phyloP scores from a whole-genome alignment of 208 protist genomes.

The Acanthamoeba royreba region DNA sequence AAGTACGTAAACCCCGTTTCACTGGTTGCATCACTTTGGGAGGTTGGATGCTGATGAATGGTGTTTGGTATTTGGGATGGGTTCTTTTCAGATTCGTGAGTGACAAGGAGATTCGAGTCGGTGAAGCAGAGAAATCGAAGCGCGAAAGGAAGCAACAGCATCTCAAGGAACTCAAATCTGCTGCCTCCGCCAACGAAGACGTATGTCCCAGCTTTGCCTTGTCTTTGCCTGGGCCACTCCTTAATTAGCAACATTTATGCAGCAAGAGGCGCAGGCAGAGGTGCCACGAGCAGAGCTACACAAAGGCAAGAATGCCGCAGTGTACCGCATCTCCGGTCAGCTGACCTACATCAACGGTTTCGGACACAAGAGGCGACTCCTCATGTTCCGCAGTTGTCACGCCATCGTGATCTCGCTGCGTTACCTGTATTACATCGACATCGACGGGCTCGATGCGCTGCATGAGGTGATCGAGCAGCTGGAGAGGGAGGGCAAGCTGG shows the following conservation, averaged over 20 bases:
- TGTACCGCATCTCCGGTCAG: conserved; percentile 54
- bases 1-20: background rate
- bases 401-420: conserved; percentile 50
- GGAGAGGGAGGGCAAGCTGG: conserved; percentile 42
- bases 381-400: conserved; percentile 32
- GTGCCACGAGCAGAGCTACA: conserved; percentile 18
- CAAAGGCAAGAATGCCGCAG: conserved; percentile 24
- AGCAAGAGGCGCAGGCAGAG: background rate
- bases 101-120: conserved; percentile 25
- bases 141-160: conserved; percentile 27
- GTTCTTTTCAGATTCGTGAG: conserved; percentile 18
- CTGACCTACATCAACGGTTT: conserved; percentile 61
- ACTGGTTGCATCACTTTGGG: background rate
- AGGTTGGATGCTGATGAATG: too few species aligned
- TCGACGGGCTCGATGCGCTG: conserved; percentile 43
- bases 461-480: conserved; percentile 46
- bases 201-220: background rate
- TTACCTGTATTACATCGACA: conserved; percentile 53
- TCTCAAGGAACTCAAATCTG: conserved; percentile 6
- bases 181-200: background rate
- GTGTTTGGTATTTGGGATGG: too few species aligned
- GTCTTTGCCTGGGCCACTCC: background rate
- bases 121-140: conserved; percentile 34
- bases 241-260: background rate
- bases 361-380: conserved; percentile 9